Evolutionary conservation across 306 rosid genomes (phyloP), one percentile per base, ranked within the genome.

Genomic region (Arachis hypogaea): DNA sequence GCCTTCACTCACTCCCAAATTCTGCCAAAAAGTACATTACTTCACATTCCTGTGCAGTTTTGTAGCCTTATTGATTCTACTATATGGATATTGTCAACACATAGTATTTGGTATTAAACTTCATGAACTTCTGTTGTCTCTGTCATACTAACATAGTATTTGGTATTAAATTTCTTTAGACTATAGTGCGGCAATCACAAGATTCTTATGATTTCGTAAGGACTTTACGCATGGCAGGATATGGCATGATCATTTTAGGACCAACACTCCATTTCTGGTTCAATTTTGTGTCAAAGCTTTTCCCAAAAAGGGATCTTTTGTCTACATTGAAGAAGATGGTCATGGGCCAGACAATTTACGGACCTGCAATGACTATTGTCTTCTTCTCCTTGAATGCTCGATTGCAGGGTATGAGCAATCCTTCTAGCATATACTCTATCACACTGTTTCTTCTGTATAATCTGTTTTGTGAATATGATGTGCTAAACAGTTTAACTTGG

Each of bases 221-320:
- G 86, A 91, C 95, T 49, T 73, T 83, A 57, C 93, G 98, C 40
- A 94, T 91, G 98, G 95, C 92, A 10, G 92, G 90, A 70, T 91
- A 94, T 73, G 98, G 97, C 61, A 16, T 89, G 92, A 2, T 94
- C 62, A 36, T 94, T 72, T 79, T 94, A 77, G 98, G 98, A 69
- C 98, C 98, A 10, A 36, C 95, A 9, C 81, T 91, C 72, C 98
- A 91, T 87, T 89, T 85, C 67, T 94, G 97, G 98, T 92, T 89
- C 84, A 89, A 94, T 89, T 84, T 91, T 57, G 76, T 94, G 89
- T 92, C 97, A 22, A 83, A 79, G 76, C 82, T 74, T 64, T 91
- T 78, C 73, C 98, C 98, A 7, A 67, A 74, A 79, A 86, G 87
- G 66, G 98, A 94, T 77, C 51, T 89, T 38, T 64, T 77, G 56